A percentile compares a stretch with the other conserved stretches of the same genome.
These are phyloP conservation scores for Monsonia emarginata DNA, from an alignment of 441 rosid genomes.

Conservation along the genomic window DNA sequence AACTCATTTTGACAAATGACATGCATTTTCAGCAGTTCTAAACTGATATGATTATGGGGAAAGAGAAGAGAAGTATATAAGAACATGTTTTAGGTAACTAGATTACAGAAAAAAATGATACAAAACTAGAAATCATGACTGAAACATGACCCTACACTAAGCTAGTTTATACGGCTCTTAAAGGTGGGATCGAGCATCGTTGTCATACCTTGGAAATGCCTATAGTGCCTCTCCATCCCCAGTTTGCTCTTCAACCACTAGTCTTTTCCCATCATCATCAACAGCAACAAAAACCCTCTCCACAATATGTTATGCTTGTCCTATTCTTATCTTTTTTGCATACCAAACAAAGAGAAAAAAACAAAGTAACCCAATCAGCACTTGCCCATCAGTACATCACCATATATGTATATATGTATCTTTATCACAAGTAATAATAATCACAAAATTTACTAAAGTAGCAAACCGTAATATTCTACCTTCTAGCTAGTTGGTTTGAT, in stretches of 20 bases:
- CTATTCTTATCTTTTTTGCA: background rate
- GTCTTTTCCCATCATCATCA: background rate
- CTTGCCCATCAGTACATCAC: background rate
- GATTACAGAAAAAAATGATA: background rate
- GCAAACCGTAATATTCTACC: background rate
- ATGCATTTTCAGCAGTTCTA: too few species aligned
- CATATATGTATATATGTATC: background rate
- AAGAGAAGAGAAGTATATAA: too few species aligned
- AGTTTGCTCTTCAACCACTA: background rate
- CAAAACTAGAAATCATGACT: background rate
- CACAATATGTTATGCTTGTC: background rate
- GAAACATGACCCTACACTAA: background rate
- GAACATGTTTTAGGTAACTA: too few species aligned
- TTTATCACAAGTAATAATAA: background rate
- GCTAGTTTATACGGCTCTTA: background rate
- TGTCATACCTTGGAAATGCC: conserved; percentile 1
- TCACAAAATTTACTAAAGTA: background rate
- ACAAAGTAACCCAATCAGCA: background rate
- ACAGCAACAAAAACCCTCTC: background rate
- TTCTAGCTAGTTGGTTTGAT: background rate
- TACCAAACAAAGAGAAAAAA: background rate
- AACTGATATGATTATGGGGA: too few species aligned
- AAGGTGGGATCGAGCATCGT: background rate
- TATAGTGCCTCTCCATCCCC: background rate
- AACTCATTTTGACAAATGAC: background rate